These are phyloP conservation scores for Penicillium vulpinum DNA, from an alignment of 2,329 filamentous ascomycete species.

Conservation along the genomic window DNA sequence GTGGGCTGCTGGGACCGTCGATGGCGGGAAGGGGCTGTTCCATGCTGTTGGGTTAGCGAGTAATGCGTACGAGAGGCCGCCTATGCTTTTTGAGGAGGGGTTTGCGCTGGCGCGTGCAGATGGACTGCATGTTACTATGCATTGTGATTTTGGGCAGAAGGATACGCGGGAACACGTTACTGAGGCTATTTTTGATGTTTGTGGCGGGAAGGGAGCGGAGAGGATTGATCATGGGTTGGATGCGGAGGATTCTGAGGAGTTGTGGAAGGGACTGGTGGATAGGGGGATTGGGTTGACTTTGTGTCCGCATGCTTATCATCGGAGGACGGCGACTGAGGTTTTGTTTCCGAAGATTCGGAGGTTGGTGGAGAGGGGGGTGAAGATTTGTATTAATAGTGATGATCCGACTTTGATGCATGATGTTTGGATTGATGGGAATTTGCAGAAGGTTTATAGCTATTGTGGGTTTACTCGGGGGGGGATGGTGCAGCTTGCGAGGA, in stretches of 20 bases:
- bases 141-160: slow-evolving; percentile 55
- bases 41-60: slow-evolving; percentile 51
- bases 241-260: slow-evolving; percentile 34
- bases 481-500: slow-evolving; percentile 44
- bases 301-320: slow-evolving; percentile 43
- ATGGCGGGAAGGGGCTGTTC: slow-evolving; percentile 41
- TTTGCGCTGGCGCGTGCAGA: slow-evolving; percentile 32
- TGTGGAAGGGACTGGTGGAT: slow-evolving; percentile 36
- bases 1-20: slow-evolving; percentile 27
- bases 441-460: slow-evolving; percentile 47
- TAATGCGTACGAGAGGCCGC: slow-evolving; percentile 50
- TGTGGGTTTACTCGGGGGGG: slow-evolving; percentile 45
- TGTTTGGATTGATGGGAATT: slow-evolving; percentile 52
- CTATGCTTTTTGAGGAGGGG: slow-evolving; percentile 46
- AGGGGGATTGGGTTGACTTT: slow-evolving; percentile 43
- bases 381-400: slow-evolving; percentile 51
- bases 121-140: slow-evolving; percentile 46
- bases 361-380: slow-evolving; percentile 48
- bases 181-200: slow-evolving; percentile 37
- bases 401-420: slow-evolving; percentile 54
- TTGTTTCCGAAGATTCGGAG: slow-evolving; percentile 48
- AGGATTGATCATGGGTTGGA: slow-evolving; percentile 49
- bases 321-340: slow-evolving; percentile 46
- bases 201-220: slow-evolving; percentile 32
- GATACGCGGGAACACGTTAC: slow-evolving; percentile 49